phyloP scores from a whole-genome alignment of 768 basidiomycete species.

The Mycena pura region DNA sequence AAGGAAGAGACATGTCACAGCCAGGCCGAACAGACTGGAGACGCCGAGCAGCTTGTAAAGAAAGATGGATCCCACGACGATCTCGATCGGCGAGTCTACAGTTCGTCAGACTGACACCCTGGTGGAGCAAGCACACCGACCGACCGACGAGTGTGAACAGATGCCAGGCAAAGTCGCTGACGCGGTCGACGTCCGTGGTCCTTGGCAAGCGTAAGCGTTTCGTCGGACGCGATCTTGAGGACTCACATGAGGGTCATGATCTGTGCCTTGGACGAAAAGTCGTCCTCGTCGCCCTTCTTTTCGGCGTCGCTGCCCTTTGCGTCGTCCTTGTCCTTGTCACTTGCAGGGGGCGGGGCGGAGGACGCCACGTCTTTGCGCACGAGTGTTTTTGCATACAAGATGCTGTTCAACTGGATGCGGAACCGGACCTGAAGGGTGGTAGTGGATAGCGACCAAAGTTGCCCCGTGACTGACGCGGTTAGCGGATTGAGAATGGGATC shows the following conservation, averaged over 20 bases:
- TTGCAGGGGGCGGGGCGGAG: constrained; percentile 43
- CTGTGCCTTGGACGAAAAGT: constrained; percentile 74
- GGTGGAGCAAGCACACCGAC: constrained; percentile 24
- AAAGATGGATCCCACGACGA: constrained; percentile 75
- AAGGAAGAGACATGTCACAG: constrained; percentile 70
- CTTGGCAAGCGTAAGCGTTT: background rate
- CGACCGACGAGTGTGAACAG: constrained; percentile 75
- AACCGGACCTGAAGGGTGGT: constrained; percentile 65
- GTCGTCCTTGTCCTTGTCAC: constrained; percentile 31
- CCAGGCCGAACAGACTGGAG: constrained; percentile 80
- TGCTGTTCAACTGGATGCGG: constrained; percentile 68
- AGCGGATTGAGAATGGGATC: background rate
- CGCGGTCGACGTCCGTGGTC: constrained; percentile 93
- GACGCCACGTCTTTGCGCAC: constrained; percentile 79
- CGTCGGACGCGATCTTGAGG: background rate
- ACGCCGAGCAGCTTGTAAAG: constrained; percentile 80
- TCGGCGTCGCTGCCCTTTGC: constrained; percentile 19
- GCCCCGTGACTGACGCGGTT: constrained; percentile 49
- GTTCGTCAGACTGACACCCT: background rate
- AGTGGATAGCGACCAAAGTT: constrained; percentile 62
- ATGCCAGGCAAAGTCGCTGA: constrained; percentile 86
- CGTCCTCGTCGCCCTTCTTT: constrained; percentile 56
- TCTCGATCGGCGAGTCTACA: constrained; percentile 79
- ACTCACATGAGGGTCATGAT: constrained; percentile 85
- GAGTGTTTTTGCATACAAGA: constrained; percentile 73